These are phyloP conservation scores for Dothidotthia symphoricarpi DNA, from an alignment of 2,329 filamentous ascomycete genomes.

Conservation along the genomic window DNA sequence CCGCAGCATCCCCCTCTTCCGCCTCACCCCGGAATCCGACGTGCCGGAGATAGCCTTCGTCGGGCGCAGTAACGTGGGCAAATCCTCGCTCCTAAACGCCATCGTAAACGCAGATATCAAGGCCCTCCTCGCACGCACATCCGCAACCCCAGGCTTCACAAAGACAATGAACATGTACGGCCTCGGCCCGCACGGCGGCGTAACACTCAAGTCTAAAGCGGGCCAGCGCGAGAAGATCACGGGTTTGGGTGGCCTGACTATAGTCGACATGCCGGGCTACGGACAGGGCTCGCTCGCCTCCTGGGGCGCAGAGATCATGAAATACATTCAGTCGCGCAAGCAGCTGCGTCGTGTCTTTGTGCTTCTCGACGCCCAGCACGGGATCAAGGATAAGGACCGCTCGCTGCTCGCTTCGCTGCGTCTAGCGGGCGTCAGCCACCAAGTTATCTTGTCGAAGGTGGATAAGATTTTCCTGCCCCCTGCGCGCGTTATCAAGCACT, in stretches of 20 bases:
- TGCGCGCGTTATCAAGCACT: slow-evolving; percentile 15
- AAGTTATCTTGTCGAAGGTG: slow-evolving; percentile 65
- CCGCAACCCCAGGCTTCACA: slow-evolving; percentile 61
- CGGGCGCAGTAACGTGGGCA: slow-evolving; percentile 69
- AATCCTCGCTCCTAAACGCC: slow-evolving; percentile 65
- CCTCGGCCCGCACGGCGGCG: slow-evolving; percentile 45
- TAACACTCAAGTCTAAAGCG: slow-evolving; percentile 20
- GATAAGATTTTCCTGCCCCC: slow-evolving; percentile 47
- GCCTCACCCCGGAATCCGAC: slow-evolving; percentile 54
- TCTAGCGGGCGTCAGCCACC: slow-evolving; percentile 58
- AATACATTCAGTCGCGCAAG: slow-evolving; percentile 62
- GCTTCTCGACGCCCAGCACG: slow-evolving; percentile 62
- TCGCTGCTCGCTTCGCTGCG: slow-evolving; percentile 58
- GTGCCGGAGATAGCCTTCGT: slow-evolving; percentile 65
- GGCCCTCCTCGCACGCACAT: slow-evolving; percentile 47
- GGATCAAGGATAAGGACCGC: slow-evolving; percentile 61
- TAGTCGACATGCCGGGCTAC: slow-evolving; percentile 72
- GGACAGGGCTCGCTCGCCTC: slow-evolving; percentile 60
- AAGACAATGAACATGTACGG: slow-evolving; percentile 66
- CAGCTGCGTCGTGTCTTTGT: slow-evolving; percentile 64
- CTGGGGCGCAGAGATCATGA: slow-evolving; percentile 68
- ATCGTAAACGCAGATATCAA: slow-evolving; percentile 49
- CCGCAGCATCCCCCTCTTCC: slow-evolving; percentile 61
- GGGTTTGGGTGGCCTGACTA: slow-evolving; percentile 49
- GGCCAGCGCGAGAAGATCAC: slow-evolving; percentile 31